Evolutionary conservation across 306 rosid genomes (phyloP), one percentile per base, ranked within the genome.

Genomic region (Trifolium dubium): DNA sequence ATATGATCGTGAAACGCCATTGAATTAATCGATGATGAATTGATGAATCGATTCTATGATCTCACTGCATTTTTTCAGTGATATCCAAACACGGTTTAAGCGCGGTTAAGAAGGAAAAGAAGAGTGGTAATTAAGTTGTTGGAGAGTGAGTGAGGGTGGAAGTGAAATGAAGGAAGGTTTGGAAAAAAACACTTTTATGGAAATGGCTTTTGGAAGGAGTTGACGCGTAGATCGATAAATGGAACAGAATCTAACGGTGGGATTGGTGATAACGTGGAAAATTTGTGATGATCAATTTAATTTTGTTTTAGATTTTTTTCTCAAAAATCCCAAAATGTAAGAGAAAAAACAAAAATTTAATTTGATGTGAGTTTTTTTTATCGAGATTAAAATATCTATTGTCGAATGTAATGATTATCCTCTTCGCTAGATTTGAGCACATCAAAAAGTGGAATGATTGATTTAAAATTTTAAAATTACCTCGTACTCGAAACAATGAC

Each of bases 1-100:
- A 87, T 66, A 23, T 87, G 84, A 23, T 86, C 86, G 13, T 85
- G 88, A 64, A 80, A 91, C 80, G 93, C 92, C 97, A 91, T 90
- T 1, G 1, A 10, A 37, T 37, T 37, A 37, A 6, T n/a, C n/a
- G n/a, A n/a, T 1, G 23, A 23, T 34, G 5, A 34, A 2, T 41
- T 10, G 8, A 10, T 41, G 4, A 49, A 41, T n/a, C 7, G 60
- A 31, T 34, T 49, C 7, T 14, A 9, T n/a, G n/a, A n/a, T 2
- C n/a, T 37, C 49, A 9, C 70, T 65, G 61, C 85, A 76, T 80
- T 72, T 63, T 72, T 29, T 68, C 14, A 23, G 4, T 14, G 23
- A 63, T 58, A 49, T 73, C 60, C 11, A 51, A 70, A 53, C 19
- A 35, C 28, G 1, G n/a, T 5, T 39, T 64, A 4, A 10, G 63